phyloP scores from a whole-genome alignment of 129 eudicot species.

The Calendula officinalis region DNA sequence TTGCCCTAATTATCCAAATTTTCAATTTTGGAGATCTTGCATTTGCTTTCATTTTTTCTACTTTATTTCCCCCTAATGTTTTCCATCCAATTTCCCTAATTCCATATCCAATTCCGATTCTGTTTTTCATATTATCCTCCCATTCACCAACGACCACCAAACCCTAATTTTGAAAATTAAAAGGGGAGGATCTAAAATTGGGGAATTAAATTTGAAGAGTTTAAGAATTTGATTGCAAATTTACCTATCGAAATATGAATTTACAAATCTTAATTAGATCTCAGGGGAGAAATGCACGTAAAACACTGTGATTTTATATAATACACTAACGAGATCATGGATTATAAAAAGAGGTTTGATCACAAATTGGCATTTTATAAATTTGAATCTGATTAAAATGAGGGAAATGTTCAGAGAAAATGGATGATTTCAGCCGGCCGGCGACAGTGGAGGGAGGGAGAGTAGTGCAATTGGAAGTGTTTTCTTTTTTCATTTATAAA shows the following conservation, averaged over 20 bases:
- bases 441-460: constrained; percentile 19
- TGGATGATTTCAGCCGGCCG: constrained; percentile 8
- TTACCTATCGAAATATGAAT: constrained; percentile 7
- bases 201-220: neutral
- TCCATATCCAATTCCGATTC: constrained; percentile 17
- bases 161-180: neutral
- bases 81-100: constrained; percentile 63
- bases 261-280: constrained; percentile 14
- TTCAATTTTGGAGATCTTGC: constrained; percentile 63
- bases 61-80: constrained; percentile 40
- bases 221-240: constrained; percentile 17
- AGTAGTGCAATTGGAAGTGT: constrained; percentile 11
- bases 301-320: constrained; percentile 12
- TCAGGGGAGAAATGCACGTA: neutral
- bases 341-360: neutral
- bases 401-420: too few species aligned
- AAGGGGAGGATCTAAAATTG: constrained; percentile 15
- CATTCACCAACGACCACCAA: constrained; percentile 26
- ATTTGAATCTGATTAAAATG: neutral
- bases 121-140: constrained; percentile 21
- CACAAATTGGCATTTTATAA: neutral
- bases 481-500: constrained; percentile 14
- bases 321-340: constrained; percentile 13
- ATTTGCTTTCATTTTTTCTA: constrained; percentile 49
- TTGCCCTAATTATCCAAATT: constrained; percentile 84